These are phyloP conservation scores for Tremellales sp. DNA, from an alignment of 1,284 basidiomycete species.

Conservation along the genomic window DNA sequence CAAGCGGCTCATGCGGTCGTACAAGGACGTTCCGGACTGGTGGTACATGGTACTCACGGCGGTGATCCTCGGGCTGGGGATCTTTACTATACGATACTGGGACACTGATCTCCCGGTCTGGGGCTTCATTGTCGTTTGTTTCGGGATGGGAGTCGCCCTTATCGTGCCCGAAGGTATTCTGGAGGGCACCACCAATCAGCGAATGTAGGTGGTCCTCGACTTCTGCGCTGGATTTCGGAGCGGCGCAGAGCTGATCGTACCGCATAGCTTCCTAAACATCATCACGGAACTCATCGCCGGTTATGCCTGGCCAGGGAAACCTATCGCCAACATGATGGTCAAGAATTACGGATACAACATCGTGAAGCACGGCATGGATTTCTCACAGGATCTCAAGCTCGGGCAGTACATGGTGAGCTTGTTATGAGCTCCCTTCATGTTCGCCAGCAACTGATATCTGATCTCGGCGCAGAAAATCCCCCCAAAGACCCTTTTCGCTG, in stretches of 20 bases:
- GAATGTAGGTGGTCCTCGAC: conserved; percentile 42
- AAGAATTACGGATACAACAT: conserved; percentile 47
- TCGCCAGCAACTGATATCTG: too few species aligned
- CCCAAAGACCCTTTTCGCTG: conserved; percentile 55
- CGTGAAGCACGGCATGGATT: conserved; percentile 49
- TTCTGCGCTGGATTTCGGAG: conserved; percentile 4
- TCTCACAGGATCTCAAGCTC: conserved; percentile 55
- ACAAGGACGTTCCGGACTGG: conserved; percentile 71
- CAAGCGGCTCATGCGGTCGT: conserved; percentile 73
- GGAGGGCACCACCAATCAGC: conserved; percentile 56
- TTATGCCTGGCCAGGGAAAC: conserved; percentile 58
- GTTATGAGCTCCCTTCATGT: conserved; percentile 38
- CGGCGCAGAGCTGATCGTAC: conserved; percentile 3
- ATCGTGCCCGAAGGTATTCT: conserved; percentile 57
- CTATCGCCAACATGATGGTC: conserved; percentile 64
- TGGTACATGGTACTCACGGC: conserved; percentile 67
- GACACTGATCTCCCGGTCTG: conserved; percentile 63
- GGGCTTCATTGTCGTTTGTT: conserved; percentile 49
- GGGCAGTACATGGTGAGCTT: conserved; percentile 49
- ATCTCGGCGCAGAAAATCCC: conserved; percentile 26
- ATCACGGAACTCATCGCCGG: conserved; percentile 59
- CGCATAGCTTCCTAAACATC: conserved; percentile 45
- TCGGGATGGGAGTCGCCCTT: conserved; percentile 52
- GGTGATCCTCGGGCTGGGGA: conserved; percentile 54
- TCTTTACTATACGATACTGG: conserved; percentile 51